Evolutionary conservation across 352 stramenopile genomes (phyloP).

Genomic region (Pythium oligandrum): DNA sequence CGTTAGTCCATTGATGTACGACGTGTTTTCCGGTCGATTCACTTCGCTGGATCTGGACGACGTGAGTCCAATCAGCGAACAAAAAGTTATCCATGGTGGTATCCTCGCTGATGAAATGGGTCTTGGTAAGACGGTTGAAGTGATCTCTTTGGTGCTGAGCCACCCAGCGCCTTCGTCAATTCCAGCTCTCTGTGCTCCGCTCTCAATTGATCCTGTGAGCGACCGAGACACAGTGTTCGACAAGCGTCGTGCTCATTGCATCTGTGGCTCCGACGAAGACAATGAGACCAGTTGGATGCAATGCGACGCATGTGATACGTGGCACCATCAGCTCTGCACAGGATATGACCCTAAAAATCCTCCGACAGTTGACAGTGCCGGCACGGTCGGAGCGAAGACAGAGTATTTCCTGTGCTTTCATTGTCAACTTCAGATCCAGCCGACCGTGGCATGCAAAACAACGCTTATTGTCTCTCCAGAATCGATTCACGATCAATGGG

Average conservation of each 20-base stretch:
- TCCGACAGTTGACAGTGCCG: constrained; percentile 1
- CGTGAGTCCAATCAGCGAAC: neutral
- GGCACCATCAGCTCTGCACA: constrained; percentile 65
- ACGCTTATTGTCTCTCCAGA: constrained; percentile 93
- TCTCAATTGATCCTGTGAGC: constrained; percentile 30
- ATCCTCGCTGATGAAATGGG: constrained; percentile 94
- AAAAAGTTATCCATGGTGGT: constrained; percentile 45
- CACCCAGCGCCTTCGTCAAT: constrained; percentile 18
- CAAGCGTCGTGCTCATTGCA: constrained; percentile 26
- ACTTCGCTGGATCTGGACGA: neutral
- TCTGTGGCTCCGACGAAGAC: constrained; percentile 38
- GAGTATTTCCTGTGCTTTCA: constrained; percentile 56
- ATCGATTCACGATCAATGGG: constrained; percentile 90
- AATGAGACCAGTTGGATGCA: constrained; percentile 40
- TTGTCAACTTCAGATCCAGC: constrained; percentile 38
- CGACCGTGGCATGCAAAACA: constrained; percentile 46
- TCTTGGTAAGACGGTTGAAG: constrained; percentile 82
- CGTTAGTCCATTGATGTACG: constrained; percentile 6
- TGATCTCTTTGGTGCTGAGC: constrained; percentile 54
- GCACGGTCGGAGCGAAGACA: neutral
- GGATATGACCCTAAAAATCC: constrained; percentile 13
- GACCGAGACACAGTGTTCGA: constrained; percentile 23
- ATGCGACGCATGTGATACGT: constrained; percentile 45
- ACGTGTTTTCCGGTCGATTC: constrained; percentile 9
- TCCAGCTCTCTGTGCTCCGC: neutral